A percentile compares a stretch with the other conserved stretches of the same genome.
phyloP scores from a whole-genome alignment of 1,139 yeast species.

The Candida sp. region DNA sequence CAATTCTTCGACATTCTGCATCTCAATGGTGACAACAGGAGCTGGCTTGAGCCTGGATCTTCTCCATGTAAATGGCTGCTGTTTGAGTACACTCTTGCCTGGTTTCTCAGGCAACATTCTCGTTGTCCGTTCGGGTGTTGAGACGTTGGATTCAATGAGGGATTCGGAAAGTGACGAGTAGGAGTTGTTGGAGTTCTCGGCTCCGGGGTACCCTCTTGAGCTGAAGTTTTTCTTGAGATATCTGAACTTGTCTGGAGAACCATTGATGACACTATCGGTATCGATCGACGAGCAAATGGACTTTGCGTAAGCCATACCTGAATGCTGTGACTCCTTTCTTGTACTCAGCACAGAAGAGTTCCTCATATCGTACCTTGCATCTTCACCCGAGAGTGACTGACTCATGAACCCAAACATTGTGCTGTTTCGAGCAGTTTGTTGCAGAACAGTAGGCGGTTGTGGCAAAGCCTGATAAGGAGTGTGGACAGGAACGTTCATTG shows the following conservation, averaged over 20 bases:
- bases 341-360: slow-evolving; percentile 27
- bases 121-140: slow-evolving; percentile 6
- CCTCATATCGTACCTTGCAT: slow-evolving; percentile 9
- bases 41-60: slow-evolving; percentile 22
- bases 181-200: slow-evolving; percentile 10
- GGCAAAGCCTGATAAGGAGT: slow-evolving; percentile 49
- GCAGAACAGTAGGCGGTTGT: slow-evolving; percentile 24
- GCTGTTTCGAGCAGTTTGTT: background rate
- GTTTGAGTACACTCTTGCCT: slow-evolving; percentile 17
- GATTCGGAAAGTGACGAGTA: slow-evolving; percentile 13
- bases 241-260: slow-evolving; percentile 17
- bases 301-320: slow-evolving; percentile 11
- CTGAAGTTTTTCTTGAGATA: slow-evolving; percentile 11
- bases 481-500: slow-evolving; percentile 43
- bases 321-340: slow-evolving; percentile 20
- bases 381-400: background rate
- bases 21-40: slow-evolving; percentile 53
- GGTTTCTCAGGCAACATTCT: slow-evolving; percentile 3
- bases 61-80: background rate
- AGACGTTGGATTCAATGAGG: slow-evolving; percentile 8
- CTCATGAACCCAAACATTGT: background rate
- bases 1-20: slow-evolving; percentile 57
- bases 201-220: slow-evolving; percentile 1
- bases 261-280: slow-evolving; percentile 11
- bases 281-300: slow-evolving; percentile 16